Base-by-base conservation (phyloP, 2,329 filamentous ascomycete species). In the Trichophyton simii region DNA sequence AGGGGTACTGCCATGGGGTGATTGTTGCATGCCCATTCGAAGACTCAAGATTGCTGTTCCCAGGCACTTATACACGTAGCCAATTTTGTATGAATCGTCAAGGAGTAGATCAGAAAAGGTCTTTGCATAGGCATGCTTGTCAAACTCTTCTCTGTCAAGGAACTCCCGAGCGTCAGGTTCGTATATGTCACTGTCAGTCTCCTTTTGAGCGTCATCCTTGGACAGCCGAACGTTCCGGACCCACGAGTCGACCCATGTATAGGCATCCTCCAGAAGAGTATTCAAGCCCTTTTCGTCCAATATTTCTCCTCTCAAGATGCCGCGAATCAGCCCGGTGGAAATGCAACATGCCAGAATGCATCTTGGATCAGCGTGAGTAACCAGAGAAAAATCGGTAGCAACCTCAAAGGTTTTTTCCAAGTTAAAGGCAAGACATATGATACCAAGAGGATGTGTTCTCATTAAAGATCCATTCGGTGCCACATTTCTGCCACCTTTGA, bases 21-120 rank as follows among this genome's bases (percentile, higher is more conserved):
- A 61, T 58, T 69, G 69, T 4, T 74, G 70, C 65, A 81, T 78
- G 0, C 75, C 77, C 18, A 76, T 66, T 1, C 80, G 72, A 7
- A 82, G 68, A 9, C 75, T 67, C 18, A 79, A 65, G 9, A 82
- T 70, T 0, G 78, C 79, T 0, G 78, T 73, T 0, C 79, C 80
- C 11, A 82, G 74, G 3, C 77, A 76, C 68, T 82, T 82, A 68
- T 81, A 82, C 28, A 81, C 79, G 62, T 82, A 82, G 2, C 80
- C 80, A 54, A 82, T 80, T 66, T 76, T 74, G 28, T 67, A 66
- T 4, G 65, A 63, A 18, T 78, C 75, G 62, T 82, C 80, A 18
- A 82, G 68, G 55, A 76, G 66, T 44, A 81, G 69, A 2, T 74
- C 74, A 0, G 70, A 68, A 0, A 81, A 67, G 0, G 65, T 67